These are phyloP conservation scores for Globisporangium megalacanthum DNA, from an alignment of 352 stramenopile species.

Conservation along the genomic window DNA sequence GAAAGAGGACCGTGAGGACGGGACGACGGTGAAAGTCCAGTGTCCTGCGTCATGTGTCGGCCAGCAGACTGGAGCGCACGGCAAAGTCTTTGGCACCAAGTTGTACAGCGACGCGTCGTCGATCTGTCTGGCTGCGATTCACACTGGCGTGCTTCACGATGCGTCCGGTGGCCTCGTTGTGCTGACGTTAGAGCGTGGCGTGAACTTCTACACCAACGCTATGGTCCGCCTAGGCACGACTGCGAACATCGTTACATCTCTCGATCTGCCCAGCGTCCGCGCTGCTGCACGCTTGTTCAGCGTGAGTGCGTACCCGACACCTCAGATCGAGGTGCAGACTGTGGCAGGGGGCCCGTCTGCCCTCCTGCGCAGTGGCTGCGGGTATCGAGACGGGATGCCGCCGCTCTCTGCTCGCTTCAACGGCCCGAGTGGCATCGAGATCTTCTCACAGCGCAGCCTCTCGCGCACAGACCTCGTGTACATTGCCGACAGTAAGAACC, in stretches of 20 bases:
- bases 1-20: slow-evolving; percentile 86
- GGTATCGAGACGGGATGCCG: slow-evolving; percentile 81
- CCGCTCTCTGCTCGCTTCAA: slow-evolving; percentile 78
- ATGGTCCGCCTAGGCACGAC: slow-evolving; percentile 25
- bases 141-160: slow-evolving; percentile 75
- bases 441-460: slow-evolving; percentile 48
- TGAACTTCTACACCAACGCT: slow-evolving; percentile 21
- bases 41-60: slow-evolving; percentile 63
- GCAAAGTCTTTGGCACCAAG: slow-evolving; percentile 50
- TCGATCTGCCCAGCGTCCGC: slow-evolving; percentile 28
- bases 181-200: slow-evolving; percentile 57
- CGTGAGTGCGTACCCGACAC: slow-evolving; percentile 29
- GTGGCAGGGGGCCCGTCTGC: slow-evolving; percentile 84
- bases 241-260: slow-evolving; percentile 54
- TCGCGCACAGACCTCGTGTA: slow-evolving; percentile 69
- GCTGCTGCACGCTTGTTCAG: slow-evolving; percentile 56
- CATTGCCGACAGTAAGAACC: slow-evolving; percentile 92
- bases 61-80: not conserved
- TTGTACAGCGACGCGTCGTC: slow-evolving; percentile 88
- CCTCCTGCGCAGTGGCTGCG: slow-evolving; percentile 80
- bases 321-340: slow-evolving; percentile 85
- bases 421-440: slow-evolving; percentile 54
- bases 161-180: slow-evolving; percentile 51
- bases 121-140: slow-evolving; percentile 89
- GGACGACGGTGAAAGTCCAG: slow-evolving; percentile 79